These are phyloP conservation scores for Nicotiana knightiana DNA, from an alignment of 257 asterid genomes.

Conservation along the genomic window DNA sequence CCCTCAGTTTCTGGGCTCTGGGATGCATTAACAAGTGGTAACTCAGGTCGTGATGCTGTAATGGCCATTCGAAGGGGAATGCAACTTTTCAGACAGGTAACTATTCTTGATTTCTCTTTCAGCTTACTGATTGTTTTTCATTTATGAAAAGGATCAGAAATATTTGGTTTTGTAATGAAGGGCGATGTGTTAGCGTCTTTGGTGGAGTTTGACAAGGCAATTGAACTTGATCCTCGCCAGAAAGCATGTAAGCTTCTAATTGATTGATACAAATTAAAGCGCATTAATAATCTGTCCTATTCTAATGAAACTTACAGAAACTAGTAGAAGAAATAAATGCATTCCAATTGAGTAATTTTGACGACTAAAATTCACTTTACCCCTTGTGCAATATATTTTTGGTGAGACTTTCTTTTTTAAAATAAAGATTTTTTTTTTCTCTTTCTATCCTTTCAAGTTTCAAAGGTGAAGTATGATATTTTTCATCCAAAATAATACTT, in stretches of 20 bases:
- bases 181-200: conserved; percentile 81
- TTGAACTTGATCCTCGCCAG: conserved; percentile 78
- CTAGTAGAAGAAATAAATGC: neutral
- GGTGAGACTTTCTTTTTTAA: too few relatives aligned
- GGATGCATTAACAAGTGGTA: conserved; percentile 74
- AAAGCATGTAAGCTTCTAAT: conserved; percentile 53
- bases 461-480: too few relatives aligned
- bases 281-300: neutral
- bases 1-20: conserved; percentile 67
- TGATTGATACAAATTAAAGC: neutral
- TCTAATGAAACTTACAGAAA: neutral
- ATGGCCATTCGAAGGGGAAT: conserved; percentile 70
- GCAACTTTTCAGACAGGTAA: conserved; percentile 88
- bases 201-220: conserved; percentile 85
- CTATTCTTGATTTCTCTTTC: neutral
- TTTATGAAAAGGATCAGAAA: neutral
- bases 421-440: too few relatives aligned
- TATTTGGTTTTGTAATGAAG: conserved; percentile 26
- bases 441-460: too few relatives aligned
- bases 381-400: too few relatives aligned
- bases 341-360: neutral
- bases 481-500: too few relatives aligned
- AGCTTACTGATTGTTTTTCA: neutral
- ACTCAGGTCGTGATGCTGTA: conserved; percentile 61
- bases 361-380: too few relatives aligned